phyloP scores from a whole-genome alignment of 2,329 filamentous ascomycete species.

The Fusarium floridanum region DNA sequence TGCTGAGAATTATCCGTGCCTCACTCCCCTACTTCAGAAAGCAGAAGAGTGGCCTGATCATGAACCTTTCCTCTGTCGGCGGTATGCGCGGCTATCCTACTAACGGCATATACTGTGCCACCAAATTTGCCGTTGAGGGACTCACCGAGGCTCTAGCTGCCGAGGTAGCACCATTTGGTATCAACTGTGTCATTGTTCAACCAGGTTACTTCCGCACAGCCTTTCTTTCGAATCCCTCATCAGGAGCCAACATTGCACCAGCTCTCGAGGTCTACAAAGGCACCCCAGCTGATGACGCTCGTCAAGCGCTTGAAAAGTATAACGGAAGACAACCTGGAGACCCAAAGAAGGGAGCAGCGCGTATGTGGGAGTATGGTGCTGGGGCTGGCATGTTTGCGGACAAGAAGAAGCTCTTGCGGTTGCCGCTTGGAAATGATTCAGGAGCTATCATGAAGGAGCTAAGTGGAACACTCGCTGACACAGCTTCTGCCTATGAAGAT shows the following conservation, averaged over 20 bases:
- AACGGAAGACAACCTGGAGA: background rate
- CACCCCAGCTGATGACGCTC: background rate
- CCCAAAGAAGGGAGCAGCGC: background rate
- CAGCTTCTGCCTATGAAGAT: background rate
- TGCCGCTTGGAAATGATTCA: background rate
- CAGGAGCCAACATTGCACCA: background rate
- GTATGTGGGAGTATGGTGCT: background rate
- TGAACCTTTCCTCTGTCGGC: background rate
- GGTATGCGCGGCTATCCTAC: background rate
- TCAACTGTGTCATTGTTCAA: background rate
- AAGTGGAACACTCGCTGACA: background rate
- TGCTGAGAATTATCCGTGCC: background rate
- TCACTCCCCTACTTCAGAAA: background rate
- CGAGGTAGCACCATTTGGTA: background rate
- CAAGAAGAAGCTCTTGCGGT: background rate
- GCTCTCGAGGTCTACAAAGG: background rate
- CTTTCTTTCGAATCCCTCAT: background rate
- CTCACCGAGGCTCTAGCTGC: background rate
- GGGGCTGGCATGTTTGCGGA: background rate
- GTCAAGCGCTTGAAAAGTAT: background rate
- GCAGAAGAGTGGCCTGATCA: background rate
- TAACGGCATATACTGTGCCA: background rate
- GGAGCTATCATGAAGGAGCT: background rate
- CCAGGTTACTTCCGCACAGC: background rate
- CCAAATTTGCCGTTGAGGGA: background rate